Percentiles rank a stretch among this genome's conserved stretches.
phyloP scores from a whole-genome alignment of 768 basidiomycete species.

The Holtermannia corniformis region DNA sequence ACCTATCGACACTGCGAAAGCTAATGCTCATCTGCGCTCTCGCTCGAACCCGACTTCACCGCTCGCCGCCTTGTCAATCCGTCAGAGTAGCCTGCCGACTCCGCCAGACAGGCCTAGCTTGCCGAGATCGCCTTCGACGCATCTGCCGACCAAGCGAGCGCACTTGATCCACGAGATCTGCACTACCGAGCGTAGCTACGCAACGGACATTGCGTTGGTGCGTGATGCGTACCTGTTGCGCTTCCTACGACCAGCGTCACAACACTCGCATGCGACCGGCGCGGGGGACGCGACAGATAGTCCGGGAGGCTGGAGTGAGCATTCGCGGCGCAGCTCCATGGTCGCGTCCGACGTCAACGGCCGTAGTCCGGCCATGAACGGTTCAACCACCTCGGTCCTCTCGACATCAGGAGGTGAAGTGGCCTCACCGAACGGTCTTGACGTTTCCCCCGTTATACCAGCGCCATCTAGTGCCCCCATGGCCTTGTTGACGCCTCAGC shows the following conservation, averaged over 20 bases:
- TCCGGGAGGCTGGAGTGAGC: conserved; percentile 10
- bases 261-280: conserved; percentile 10
- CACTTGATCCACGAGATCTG: conserved; percentile 41
- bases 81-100: background rate
- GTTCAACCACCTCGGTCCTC: background rate
- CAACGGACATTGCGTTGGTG: conserved; percentile 37
- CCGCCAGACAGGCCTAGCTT: background rate
- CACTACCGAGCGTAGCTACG: conserved; percentile 39
- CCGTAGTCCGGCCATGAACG: conserved; percentile 6
- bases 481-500: conserved; percentile 10
- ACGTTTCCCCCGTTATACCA: too few relatives aligned
- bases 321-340: conserved; percentile 17
- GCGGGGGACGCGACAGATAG: conserved; percentile 8
- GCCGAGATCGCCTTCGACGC: conserved; percentile 14
- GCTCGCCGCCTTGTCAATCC: background rate
- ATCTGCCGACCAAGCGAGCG: conserved; percentile 30
- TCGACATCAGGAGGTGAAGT: background rate
- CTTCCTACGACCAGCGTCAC: conserved; percentile 23
- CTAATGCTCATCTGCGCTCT: background rate
- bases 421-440: background rate
- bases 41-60: background rate
- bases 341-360: conserved; percentile 27
- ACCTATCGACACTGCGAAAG: background rate
- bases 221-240: conserved; percentile 38
- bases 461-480: background rate